Evolutionary conservation across 148 eudicot genomes (phyloP).

Genomic region (Dysphania ambrosioides): DNA sequence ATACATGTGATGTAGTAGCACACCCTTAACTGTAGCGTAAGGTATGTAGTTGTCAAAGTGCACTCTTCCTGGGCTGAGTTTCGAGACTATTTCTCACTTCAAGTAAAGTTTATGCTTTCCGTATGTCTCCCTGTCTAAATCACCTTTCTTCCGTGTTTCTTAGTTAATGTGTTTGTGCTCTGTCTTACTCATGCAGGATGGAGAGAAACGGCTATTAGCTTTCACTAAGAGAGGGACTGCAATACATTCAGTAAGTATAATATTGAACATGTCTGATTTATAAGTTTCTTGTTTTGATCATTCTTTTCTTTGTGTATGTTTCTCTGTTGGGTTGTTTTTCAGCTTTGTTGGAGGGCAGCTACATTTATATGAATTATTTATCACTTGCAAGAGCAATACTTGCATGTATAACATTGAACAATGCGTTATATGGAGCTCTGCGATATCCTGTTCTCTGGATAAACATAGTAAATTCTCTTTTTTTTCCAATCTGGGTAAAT

Average conservation of each 20-base stretch:
- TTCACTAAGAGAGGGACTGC: conserved; percentile 79
- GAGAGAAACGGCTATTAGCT: conserved; percentile 82
- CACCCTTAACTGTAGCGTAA: conserved; percentile 38
- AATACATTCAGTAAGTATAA: conserved; percentile 70
- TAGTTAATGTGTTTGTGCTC: neutral
- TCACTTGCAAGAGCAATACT: neutral
- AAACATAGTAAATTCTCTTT: neutral
- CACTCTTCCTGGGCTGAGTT: conserved; percentile 85
- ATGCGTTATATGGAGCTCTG: neutral
- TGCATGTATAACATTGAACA: neutral
- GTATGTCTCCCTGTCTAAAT: neutral
- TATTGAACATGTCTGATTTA: neutral
- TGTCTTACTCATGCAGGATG: conserved; percentile 44
- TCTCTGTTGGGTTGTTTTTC: neutral
- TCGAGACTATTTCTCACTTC: conserved; percentile 65
- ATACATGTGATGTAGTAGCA: neutral
- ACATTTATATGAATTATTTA: neutral
- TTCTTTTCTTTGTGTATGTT: neutral
- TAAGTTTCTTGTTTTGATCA: neutral
- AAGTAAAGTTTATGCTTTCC: conserved; percentile 41
- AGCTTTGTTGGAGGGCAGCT: neutral
- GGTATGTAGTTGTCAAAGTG: conserved; percentile 93
- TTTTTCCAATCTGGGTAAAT: neutral
- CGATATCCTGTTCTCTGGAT: neutral
- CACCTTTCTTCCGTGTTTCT: conserved; percentile 8